Evolutionary conservation across 768 basidiomycete species (phyloP).

Genomic region (Amanita fuliginea): DNA sequence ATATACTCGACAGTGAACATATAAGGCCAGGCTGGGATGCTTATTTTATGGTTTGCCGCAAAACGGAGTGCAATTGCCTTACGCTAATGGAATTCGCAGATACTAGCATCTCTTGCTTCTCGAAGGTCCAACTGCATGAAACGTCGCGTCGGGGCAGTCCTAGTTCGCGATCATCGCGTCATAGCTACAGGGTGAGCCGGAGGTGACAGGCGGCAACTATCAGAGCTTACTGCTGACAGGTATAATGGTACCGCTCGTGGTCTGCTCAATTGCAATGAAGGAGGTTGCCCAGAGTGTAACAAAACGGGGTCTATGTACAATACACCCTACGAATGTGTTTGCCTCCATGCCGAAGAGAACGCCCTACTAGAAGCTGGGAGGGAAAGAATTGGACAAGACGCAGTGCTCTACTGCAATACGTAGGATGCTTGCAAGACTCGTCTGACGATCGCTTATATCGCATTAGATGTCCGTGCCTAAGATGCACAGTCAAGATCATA

Average conservation of each 20-base stretch:
- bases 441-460: neutral
- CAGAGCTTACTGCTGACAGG: constrained; percentile 24
- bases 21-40: constrained; percentile 89
- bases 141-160: constrained; percentile 85
- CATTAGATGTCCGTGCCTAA: constrained; percentile 90
- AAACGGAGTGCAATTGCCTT: neutral
- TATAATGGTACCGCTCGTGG: constrained; percentile 97
- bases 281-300: constrained; percentile 81
- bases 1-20: constrained; percentile 63
- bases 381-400: constrained; percentile 72
- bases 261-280: constrained; percentile 80
- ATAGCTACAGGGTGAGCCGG: constrained; percentile 61
- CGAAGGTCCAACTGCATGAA: constrained; percentile 95
- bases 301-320: constrained; percentile 32
- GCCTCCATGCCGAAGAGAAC: constrained; percentile 97
- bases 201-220: neutral
- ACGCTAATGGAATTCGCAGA: constrained; percentile 29
- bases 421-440: constrained; percentile 24
- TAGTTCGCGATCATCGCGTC: constrained; percentile 77
- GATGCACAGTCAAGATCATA: constrained; percentile 94
- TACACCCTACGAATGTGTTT: constrained; percentile 70
- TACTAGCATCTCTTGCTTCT: constrained; percentile 82
- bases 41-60: constrained; percentile 79
- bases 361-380: constrained; percentile 89
- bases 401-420: constrained; percentile 98